Percentiles rank a stretch among this genome's conserved stretches.
Conservation (phyloP, 2,329 filamentous ascomycete species). For the Berkeleyomyces rouxiae region DNA sequence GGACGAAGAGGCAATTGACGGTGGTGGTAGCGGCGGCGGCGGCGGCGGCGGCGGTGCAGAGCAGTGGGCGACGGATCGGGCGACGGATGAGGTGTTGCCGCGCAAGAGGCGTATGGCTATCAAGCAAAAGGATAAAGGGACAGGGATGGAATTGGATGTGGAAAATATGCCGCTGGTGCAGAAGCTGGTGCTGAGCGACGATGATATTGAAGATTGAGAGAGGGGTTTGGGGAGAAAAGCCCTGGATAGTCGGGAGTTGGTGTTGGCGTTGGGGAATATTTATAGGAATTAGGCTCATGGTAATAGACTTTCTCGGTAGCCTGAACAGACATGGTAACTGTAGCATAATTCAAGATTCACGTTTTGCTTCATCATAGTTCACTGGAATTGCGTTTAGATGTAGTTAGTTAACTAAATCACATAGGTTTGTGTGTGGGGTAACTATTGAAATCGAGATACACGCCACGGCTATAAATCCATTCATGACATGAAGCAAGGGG, state of each 20-base stretch:
- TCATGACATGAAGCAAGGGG: background rate
- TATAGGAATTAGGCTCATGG: background rate
- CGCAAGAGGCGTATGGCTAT: constrained; percentile 29
- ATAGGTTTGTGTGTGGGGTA: background rate
- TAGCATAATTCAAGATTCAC: background rate
- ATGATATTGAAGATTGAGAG: constrained; percentile 61
- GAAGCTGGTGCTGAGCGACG: constrained; percentile 59
- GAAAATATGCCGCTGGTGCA: constrained; percentile 32
- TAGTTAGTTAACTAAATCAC: too few species aligned
- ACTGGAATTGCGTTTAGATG: background rate
- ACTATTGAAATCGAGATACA: background rate
- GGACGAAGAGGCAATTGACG: constrained; percentile 29
- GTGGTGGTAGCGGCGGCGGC: constrained; percentile 17
- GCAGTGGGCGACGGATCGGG: constrained; percentile 43
- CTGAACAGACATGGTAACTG: too few species aligned
- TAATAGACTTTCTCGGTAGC: background rate
- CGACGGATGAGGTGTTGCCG: constrained; percentile 36
- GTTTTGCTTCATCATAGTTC: background rate
- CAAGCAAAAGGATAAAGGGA: constrained; percentile 17
- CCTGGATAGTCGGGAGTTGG: background rate
- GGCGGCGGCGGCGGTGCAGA: constrained; percentile 15
- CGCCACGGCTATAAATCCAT: background rate
- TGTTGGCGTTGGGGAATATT: background rate
- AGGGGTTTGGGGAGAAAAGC: background rate
- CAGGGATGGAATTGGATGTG: constrained; percentile 20